phyloP scores from a whole-genome alignment of 139 green algal genomes.

The Dunaliella primolecta region DNA sequence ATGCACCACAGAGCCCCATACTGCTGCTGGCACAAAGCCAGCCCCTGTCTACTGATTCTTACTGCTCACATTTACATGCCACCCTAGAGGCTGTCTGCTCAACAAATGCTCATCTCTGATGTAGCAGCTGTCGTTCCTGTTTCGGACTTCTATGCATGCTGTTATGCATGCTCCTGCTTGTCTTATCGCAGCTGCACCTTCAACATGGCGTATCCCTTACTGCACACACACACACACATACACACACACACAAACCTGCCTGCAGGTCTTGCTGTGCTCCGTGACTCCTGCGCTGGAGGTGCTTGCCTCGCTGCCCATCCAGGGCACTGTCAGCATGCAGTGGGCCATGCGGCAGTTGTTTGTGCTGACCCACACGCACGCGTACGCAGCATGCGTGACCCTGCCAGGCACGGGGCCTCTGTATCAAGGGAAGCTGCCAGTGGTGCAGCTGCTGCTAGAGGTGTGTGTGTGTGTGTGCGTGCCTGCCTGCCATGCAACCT shows the following conservation, averaged over 20 bases:
- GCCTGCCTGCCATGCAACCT: neutral
- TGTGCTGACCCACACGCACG: constrained; percentile 38
- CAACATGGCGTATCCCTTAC: too few relatives aligned
- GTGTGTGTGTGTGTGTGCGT: too few relatives aligned
- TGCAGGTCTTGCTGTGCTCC: constrained; percentile 16
- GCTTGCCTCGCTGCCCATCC: constrained; percentile 37
- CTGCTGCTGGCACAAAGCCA: too few relatives aligned
- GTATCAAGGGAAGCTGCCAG: neutral
- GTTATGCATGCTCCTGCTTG: too few relatives aligned
- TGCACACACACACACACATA: constrained; percentile 3
- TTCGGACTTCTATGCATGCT: too few relatives aligned
- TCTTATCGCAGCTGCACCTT: too few relatives aligned
- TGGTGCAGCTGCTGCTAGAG: neutral
- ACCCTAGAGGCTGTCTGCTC: too few relatives aligned
- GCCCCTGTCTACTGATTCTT: too few relatives aligned
- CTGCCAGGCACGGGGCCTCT: constrained; percentile 13
- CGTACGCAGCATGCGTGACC: constrained; percentile 34
- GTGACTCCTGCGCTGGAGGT: constrained; percentile 27
- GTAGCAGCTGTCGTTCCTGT: too few relatives aligned
- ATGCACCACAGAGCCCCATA: too few relatives aligned
- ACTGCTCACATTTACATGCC: too few relatives aligned
- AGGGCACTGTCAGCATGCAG: constrained; percentile 24
- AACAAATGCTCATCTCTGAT: too few relatives aligned
- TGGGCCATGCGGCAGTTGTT: constrained; percentile 53
- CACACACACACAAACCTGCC: neutral